Evolutionary conservation across 495 filamentous ascomycete species (phyloP), one percentile per base, ranked within the genome.

Genomic region (Penicillium cosmopolitanum): DNA sequence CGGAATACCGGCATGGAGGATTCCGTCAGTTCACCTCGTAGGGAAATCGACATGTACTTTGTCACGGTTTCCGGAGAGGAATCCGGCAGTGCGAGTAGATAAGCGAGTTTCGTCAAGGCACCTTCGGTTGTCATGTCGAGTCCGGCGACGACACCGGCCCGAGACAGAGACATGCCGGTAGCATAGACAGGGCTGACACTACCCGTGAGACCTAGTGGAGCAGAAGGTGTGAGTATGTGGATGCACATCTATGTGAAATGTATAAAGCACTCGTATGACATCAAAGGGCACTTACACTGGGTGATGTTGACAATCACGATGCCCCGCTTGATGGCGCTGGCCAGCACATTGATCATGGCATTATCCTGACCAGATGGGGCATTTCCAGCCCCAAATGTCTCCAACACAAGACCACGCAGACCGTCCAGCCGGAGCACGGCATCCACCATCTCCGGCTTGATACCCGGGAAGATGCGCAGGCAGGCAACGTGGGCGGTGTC

Each of bases 351-450:
- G 46, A 90, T 96, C 70, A 98, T 79, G 48, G 86, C 87, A 23
- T 87, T 89, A 71, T 98, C 95, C 35, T 86, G 85, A 6, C 91
- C 91, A 34, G 86, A 87, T 2, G 95, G 95, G 0, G 94, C 91
- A 71, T 97, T 98, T 33, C 95, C 95, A 61, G 93, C 90, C 33
- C 95, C 95, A 73, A 97, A 98, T 0, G 95, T 97, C 79, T 97
- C 93, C 25, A 98, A 79, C 18, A 98, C 87, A 43, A 98, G 74
- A 0, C 95, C 95, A 51, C 88, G 84, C 11, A 98, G 78, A 11
- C 87, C 86, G 5, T 91, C 84, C n/a, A 95, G 73, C 33, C 82
- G 80, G 55, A 98, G 78, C 18, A 98, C 92, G 6, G 88, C 89
- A 69, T 96, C 91, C 13, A 98, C 85, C 92, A 98, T 96, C 63